phyloP scores from a whole-genome alignment of 768 basidiomycete genomes.

The Suillus spraguei region DNA sequence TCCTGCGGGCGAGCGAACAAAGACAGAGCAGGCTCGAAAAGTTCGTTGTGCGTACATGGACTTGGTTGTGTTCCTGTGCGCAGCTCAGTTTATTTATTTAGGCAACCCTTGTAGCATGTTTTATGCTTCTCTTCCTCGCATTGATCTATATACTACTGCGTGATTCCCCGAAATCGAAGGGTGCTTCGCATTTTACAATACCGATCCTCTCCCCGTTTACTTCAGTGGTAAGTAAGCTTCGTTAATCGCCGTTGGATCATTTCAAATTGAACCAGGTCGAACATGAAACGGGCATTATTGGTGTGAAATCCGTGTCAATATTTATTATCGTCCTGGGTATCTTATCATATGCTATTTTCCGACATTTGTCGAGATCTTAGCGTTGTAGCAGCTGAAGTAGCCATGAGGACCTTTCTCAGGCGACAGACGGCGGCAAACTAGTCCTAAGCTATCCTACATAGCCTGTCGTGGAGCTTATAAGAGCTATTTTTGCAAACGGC shows the following conservation, averaged over 20 bases:
- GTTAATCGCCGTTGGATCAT: background rate
- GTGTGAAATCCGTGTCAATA: constrained; percentile 47
- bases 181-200: constrained; percentile 69
- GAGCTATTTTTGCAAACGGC: background rate
- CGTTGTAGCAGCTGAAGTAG: constrained; percentile 1
- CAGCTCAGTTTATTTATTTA: constrained; percentile 19
- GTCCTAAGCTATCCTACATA: background rate
- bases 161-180: constrained; percentile 17
- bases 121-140: constrained; percentile 25
- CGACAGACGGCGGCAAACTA: background rate
- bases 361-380: constrained; percentile 35
- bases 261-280: constrained; percentile 53
- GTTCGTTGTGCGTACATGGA: constrained; percentile 46
- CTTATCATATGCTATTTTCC: constrained; percentile 45
- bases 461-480: background rate
- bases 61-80: background rate
- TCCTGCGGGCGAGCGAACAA: constrained; percentile 46
- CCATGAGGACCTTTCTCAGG: constrained; percentile 6
- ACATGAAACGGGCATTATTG: constrained; percentile 66
- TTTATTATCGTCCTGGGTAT: constrained; percentile 42
- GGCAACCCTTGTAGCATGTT: constrained; percentile 20
- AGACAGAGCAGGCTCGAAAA: constrained; percentile 53
- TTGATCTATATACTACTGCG: constrained; percentile 10
- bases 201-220: constrained; percentile 80
- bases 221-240: constrained; percentile 60